Evolutionary conservation across 2,329 filamentous ascomycete genomes (phyloP).

Genomic region (Cercospora brassicicola): DNA sequence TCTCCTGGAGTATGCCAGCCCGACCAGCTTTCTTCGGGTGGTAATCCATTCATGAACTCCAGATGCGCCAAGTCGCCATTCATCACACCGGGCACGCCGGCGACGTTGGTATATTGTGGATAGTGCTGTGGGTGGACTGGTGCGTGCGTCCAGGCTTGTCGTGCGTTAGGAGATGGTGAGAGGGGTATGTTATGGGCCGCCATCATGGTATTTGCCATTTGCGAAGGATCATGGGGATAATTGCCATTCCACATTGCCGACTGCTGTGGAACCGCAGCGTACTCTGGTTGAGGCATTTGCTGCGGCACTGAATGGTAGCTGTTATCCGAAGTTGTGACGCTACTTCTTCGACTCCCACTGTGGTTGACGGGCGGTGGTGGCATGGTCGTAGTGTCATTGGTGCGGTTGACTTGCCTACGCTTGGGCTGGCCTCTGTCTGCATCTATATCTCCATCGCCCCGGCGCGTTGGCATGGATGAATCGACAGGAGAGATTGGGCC

Average conservation of each 20-base stretch:
- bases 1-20: conserved; percentile 22
- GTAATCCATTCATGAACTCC: conserved; percentile 23
- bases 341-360: conserved; percentile 14
- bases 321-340: conserved; percentile 15
- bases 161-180: not conserved
- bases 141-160: conserved; percentile 24
- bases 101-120: conserved; percentile 15
- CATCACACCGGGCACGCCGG: conserved; percentile 18
- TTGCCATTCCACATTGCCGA: conserved; percentile 11
- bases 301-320: conserved; percentile 12
- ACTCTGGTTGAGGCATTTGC: conserved; percentile 15
- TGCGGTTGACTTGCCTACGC: conserved; percentile 24
- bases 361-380: conserved; percentile 16
- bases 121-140: conserved; percentile 14
- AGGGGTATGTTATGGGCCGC: conserved; percentile 14
- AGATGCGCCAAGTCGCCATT: conserved; percentile 16
- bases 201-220: conserved; percentile 11
- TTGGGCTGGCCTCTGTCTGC: conserved; percentile 22
- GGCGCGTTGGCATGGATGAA: conserved; percentile 21
- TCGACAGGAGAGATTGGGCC: conserved; percentile 28
- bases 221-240: not conserved
- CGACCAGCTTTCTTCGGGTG: conserved; percentile 26
- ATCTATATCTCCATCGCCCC: conserved; percentile 24
- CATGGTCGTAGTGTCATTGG: conserved; percentile 16
- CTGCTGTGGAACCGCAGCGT: conserved; percentile 24